Percentiles rank a stretch among this genome's conserved stretches.
Evolutionary conservation across 805 yeast genomes (phyloP).

Genomic region (Sugiyamaella qingdaonensis): DNA sequence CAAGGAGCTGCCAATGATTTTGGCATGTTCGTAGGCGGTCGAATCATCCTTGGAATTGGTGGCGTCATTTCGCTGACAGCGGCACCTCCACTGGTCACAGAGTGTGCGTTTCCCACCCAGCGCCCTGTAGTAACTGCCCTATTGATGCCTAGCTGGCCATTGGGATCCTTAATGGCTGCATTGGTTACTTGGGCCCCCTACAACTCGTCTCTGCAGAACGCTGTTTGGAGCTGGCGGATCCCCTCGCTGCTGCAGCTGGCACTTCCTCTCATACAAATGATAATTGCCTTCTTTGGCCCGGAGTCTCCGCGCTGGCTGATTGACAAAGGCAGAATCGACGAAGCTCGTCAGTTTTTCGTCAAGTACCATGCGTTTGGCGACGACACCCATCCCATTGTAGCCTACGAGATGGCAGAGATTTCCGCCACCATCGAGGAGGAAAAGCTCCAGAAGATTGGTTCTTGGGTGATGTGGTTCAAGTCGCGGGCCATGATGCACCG

Average conservation of each 20-base stretch:
- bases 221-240: slow-evolving; percentile 59
- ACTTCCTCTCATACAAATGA: slow-evolving; percentile 54
- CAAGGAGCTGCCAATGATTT: slow-evolving; percentile 37
- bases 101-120: slow-evolving; percentile 57
- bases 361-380: slow-evolving; percentile 18
- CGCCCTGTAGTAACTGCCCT: slow-evolving; percentile 59
- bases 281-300: slow-evolving; percentile 58
- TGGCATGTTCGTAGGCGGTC: slow-evolving; percentile 67
- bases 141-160: slow-evolving; percentile 64
- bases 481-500: slow-evolving; percentile 13
- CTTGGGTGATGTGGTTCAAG: slow-evolving; percentile 16
- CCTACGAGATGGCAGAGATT: slow-evolving; percentile 13
- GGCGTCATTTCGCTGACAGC: slow-evolving; percentile 73
- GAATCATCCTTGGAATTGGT: slow-evolving; percentile 68
- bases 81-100: slow-evolving; percentile 76
- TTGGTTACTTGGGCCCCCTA: slow-evolving; percentile 62
- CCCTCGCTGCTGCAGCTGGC: slow-evolving; percentile 68
- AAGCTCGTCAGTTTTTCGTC: slow-evolving; percentile 34
- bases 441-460: slow-evolving; percentile 12
- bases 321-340: slow-evolving; percentile 52
- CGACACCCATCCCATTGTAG: slow-evolving; percentile 8
- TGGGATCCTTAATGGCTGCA: slow-evolving; percentile 72
- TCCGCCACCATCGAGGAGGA: slow-evolving; percentile 20
- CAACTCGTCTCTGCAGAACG: slow-evolving; percentile 40
- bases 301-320: slow-evolving; percentile 79